Conservation (phyloP, 805 yeast species). For the Brettanomyces anomalus region DNA sequence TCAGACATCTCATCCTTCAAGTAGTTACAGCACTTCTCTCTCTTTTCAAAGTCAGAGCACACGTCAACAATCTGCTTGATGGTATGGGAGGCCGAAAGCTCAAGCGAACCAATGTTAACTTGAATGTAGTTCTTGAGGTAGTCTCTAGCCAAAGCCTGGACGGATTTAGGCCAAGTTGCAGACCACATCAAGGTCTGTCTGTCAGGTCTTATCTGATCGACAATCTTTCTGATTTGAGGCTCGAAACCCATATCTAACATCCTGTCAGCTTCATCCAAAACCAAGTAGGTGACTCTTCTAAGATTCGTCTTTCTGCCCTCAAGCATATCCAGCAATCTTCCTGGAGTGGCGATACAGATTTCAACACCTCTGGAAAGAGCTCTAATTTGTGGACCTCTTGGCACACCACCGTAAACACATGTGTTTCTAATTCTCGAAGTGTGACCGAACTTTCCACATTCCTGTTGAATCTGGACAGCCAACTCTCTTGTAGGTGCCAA, state of each 20-base stretch:
- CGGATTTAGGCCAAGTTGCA: constrained; percentile 99
- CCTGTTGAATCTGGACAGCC: constrained; percentile 95
- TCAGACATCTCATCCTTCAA: constrained; percentile 72
- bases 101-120: constrained; percentile 93
- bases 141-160: constrained; percentile 85
- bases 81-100: constrained; percentile 92
- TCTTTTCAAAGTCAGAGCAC: constrained; percentile 84
- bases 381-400: constrained; percentile 95
- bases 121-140: constrained; percentile 89
- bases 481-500: constrained; percentile 98
- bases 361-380: constrained; percentile 93
- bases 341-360: constrained; percentile 96
- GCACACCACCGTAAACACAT: constrained; percentile 99
- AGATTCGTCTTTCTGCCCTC: constrained; percentile 92
- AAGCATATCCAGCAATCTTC: constrained; percentile 96
- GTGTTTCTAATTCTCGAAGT: constrained; percentile 92
- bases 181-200: constrained; percentile 99
- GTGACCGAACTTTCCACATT: constrained; percentile 89
- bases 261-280: constrained; percentile 98
- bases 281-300: constrained; percentile 93
- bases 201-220: constrained; percentile 94
- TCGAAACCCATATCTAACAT: constrained; percentile 99
- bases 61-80: constrained; percentile 92
- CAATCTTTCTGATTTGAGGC: constrained; percentile 98
- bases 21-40: constrained; percentile 80